Percentiles rank a stretch among this genome's conserved stretches.
Conservation (phyloP, 2,329 filamentous ascomycete genomes). For the Ophiostoma triangulosporum region DNA sequence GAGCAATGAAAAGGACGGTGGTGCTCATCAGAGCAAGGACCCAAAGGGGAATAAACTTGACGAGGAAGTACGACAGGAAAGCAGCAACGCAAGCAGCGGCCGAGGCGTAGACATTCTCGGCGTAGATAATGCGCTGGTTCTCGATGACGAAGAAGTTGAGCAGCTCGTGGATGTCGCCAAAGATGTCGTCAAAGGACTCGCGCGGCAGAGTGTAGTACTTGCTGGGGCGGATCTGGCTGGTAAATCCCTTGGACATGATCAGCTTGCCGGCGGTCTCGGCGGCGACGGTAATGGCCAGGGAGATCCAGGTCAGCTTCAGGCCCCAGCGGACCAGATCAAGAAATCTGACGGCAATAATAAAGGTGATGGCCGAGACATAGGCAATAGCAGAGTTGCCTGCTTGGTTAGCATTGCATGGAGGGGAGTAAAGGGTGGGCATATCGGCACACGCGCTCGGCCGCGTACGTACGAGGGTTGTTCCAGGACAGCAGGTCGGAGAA, state of each 20-base stretch:
- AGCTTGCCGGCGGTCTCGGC: conserved; percentile 49
- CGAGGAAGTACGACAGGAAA: conserved; percentile 53
- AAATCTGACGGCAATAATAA: conserved; percentile 52
- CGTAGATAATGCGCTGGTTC: conserved; percentile 53
- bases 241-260: conserved; percentile 46
- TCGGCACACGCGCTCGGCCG: neutral
- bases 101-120: conserved; percentile 50
- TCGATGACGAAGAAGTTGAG: conserved; percentile 62
- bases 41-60: conserved; percentile 60
- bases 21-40: conserved; percentile 48
- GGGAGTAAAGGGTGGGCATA: neutral
- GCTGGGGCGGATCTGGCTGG: conserved; percentile 52
- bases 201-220: conserved; percentile 54
- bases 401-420: neutral
- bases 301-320: conserved; percentile 53
- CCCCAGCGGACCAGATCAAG: conserved; percentile 51
- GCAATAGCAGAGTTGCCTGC: conserved; percentile 52
- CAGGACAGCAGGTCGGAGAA: conserved; percentile 57
- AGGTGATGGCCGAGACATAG: conserved; percentile 41
- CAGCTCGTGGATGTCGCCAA: conserved; percentile 53
- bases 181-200: conserved; percentile 45
- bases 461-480: conserved; percentile 50
- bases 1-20: conserved; percentile 46
- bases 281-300: conserved; percentile 43
- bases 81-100: conserved; percentile 42